Base-by-base conservation (phyloP, 2,329 filamentous ascomycete genomes). In the Colletotrichum plurivorum region DNA sequence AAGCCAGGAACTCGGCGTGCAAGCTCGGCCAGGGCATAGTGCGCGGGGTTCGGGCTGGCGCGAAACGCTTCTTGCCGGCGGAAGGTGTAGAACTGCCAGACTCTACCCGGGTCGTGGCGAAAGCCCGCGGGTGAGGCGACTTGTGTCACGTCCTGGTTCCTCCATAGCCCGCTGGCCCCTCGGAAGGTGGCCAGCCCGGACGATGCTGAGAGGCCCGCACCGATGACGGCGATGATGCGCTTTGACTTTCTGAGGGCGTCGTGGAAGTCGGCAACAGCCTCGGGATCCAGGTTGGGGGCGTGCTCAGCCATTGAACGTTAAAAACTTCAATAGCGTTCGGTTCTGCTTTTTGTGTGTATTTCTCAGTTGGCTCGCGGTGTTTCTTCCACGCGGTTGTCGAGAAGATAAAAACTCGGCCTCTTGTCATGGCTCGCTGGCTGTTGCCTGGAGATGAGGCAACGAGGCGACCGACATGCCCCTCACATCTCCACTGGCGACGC, bases 71-170 rank as follows among this genome's bases (percentile, higher is more conserved):
- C 90, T 73, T 91, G 89, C 43, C 90, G 81, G 48, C 89, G 80
- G 75, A 90, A 89, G 75, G 82, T 87, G 81, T 92, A 92, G 76
- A 92, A 92, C 72, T 92, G 89, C 91, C 91, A 93, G n/a, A 92
- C 89, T 4, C 92, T 80, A 4, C 83, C 89, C 1, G 90, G 90
- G 70, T 91, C 83, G 13, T 76, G 76, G 16, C 82, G 76, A 74
- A 92, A 93, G 2, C 90, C 90, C 61, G 86, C 84, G 13, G 89
- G 88, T 0, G 89, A 91, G 3, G 90, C 90, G 7, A 92, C 80
- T 22, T 82, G 80, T 7, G 80, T 87, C 9, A 89, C 87, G 75
- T 90, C 87, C 73, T 91, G 86, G 4, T 85, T 87, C 68, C 89
- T 81, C 90, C 90, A 93, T 20, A 92, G 79, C 4, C 90, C 90